phyloP scores from a whole-genome alignment of 768 basidiomycete genomes.

The Lanmaoa pseudosensibilis region DNA sequence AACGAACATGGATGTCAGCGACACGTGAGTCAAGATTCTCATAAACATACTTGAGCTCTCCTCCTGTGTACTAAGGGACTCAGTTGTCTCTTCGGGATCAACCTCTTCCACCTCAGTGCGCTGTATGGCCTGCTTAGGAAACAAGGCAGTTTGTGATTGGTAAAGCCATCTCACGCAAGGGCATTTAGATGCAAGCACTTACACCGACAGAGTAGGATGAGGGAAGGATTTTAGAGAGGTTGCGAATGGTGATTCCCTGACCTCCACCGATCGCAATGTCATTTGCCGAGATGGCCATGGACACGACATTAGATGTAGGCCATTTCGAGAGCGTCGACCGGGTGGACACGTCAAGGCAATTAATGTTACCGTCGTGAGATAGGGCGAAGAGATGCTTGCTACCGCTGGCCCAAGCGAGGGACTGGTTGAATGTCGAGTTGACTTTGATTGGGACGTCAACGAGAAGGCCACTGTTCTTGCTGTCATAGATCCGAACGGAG shows the following conservation, averaged over 20 bases:
- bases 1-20: neutral
- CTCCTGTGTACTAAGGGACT: neutral
- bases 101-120: no score
- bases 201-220: constrained; percentile 2
- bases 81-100: no score
- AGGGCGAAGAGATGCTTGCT: neutral
- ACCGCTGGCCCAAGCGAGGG: neutral
- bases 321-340: neutral
- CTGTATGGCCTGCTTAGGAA: neutral
- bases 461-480: no score
- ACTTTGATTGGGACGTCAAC: neutral
- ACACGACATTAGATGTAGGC: neutral
- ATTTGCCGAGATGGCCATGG: constrained; percentile 5
- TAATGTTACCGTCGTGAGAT: neutral
- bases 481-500: no score
- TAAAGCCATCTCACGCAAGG: no score
- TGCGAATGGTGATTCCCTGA: no score
- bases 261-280: neutral
- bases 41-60: neutral
- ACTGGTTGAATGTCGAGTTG: neutral
- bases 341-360: neutral
- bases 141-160: neutral
- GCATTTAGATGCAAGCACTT: neutral
- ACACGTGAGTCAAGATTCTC: neutral
- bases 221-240: constrained; percentile 1